These are phyloP conservation scores for Globisporangium mamillatum DNA, from an alignment of 352 stramenopile species.

Conservation along the genomic window DNA sequence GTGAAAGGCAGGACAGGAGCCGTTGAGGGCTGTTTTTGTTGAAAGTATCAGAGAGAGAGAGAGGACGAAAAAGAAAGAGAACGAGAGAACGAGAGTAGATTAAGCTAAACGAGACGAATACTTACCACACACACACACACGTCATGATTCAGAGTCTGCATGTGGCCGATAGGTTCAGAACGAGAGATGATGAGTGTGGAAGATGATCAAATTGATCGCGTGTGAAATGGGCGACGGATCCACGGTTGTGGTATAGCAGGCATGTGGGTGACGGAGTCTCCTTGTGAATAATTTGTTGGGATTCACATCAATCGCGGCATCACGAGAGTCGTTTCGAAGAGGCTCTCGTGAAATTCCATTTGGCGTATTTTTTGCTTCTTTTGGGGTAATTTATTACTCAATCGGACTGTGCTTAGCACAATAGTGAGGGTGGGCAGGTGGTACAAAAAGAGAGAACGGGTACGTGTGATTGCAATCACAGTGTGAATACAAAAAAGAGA, in stretches of 20 bases:
- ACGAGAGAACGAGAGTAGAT: constrained; percentile 1
- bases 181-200: not conserved
- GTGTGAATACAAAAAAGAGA: not conserved
- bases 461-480: not conserved
- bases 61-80: not conserved
- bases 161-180: not conserved
- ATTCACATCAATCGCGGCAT: too few relatives aligned
- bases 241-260: too few relatives aligned
- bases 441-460: not conserved
- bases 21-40: not conserved
- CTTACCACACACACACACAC: not conserved
- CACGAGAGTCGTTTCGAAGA: too few relatives aligned
- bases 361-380: not conserved
- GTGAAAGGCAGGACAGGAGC: not conserved
- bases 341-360: not conserved
- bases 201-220: not conserved
- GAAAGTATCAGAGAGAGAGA: not conserved
- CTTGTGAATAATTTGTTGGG: too few relatives aligned
- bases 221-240: not conserved
- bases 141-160: not conserved
- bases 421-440: not conserved
- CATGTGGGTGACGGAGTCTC: too few relatives aligned
- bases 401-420: too few relatives aligned
- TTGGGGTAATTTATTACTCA: not conserved
- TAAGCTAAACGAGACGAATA: constrained; percentile 11